These are phyloP conservation scores for Pythium phragmiticola DNA, from an alignment of 352 stramenopile genomes.

Conservation along the genomic window DNA sequence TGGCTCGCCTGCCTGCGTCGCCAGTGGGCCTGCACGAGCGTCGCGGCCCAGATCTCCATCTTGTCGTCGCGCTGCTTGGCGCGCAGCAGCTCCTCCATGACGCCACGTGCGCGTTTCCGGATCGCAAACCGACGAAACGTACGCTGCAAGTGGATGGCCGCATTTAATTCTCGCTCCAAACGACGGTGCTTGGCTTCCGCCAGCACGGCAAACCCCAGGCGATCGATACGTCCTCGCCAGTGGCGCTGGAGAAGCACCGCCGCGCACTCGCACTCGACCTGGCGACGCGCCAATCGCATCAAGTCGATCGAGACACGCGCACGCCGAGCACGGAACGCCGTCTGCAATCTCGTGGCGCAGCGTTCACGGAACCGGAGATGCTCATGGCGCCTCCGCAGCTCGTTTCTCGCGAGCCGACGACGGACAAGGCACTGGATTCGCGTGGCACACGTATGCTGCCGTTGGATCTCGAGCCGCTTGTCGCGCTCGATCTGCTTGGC, in stretches of 20 bases:
- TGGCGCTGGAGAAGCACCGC: slow-evolving; percentile 48
- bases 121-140: slow-evolving; percentile 43
- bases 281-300: slow-evolving; percentile 39
- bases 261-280: slow-evolving; percentile 36
- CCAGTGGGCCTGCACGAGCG: slow-evolving; percentile 71
- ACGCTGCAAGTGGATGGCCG: slow-evolving; percentile 46
- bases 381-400: slow-evolving; percentile 31
- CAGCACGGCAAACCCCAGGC: slow-evolving; percentile 40
- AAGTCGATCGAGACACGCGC: slow-evolving; percentile 44
- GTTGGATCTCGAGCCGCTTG: slow-evolving; percentile 33
- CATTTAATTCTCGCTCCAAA: slow-evolving; percentile 31
- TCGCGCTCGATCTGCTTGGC: slow-evolving; percentile 36
- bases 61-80: slow-evolving; percentile 43
- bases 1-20: slow-evolving; percentile 39
- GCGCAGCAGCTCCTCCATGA: slow-evolving; percentile 49
- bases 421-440: slow-evolving; percentile 57
- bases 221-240: slow-evolving; percentile 49
- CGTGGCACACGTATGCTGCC: slow-evolving; percentile 38
- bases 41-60: slow-evolving; percentile 70
- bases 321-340: slow-evolving; percentile 46
- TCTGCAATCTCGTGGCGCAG: slow-evolving; percentile 64
- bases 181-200: slow-evolving; percentile 36
- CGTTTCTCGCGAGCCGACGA: slow-evolving; percentile 35
- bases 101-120: slow-evolving; percentile 38
- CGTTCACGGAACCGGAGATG: slow-evolving; percentile 32